Conservation (phyloP, 352 stramenopile genomes). For the Phytophthora sojae region DNA sequence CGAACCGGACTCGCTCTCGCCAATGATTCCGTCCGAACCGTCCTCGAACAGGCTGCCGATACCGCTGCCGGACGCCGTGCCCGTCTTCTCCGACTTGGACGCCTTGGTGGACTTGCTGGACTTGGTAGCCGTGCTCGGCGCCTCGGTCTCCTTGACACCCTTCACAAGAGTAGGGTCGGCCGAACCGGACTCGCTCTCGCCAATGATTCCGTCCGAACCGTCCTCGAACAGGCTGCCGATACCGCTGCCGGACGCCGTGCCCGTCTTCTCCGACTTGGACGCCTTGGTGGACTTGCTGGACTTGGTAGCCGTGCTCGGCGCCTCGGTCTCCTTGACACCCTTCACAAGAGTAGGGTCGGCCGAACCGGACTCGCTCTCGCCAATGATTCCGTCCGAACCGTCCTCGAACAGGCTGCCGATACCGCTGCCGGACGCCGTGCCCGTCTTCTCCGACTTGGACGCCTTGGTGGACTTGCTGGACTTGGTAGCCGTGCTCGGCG, state of each 20-base stretch:
- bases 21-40: slow-evolving; percentile 6
- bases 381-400: no score
- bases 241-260: background rate
- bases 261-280: slow-evolving; percentile 14
- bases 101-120: slow-evolving; percentile 5
- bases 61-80: background rate
- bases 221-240: slow-evolving; percentile 16
- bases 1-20: slow-evolving; percentile 2
- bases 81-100: slow-evolving; percentile 9
- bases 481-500: no score
- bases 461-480: no score
- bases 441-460: no score
- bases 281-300: background rate
- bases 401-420: no score
- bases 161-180: slow-evolving; percentile 24
- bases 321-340: no score
- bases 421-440: no score
- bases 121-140: slow-evolving; percentile 2
- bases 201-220: slow-evolving; percentile 1
- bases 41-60: slow-evolving; percentile 16
- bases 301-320: background rate
- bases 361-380: no score
- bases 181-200: slow-evolving; percentile 2
- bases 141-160: slow-evolving; percentile 9
- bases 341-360: no score